Conservation (phyloP, 2,329 filamentous ascomycete species). For the Ophiosphaerella herpotricha region DNA sequence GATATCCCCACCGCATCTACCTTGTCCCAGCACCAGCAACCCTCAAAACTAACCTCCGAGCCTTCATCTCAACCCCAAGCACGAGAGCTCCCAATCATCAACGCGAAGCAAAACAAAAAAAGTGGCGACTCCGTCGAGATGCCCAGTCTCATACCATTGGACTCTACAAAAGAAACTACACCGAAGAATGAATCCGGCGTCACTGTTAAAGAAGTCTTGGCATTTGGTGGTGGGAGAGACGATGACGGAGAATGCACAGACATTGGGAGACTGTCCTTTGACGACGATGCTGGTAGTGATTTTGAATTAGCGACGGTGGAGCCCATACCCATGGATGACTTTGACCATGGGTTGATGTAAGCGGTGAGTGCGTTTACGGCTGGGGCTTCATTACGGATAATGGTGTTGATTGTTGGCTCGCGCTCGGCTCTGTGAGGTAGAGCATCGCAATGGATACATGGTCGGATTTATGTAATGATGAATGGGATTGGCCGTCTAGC, state of each 20-base stretch:
- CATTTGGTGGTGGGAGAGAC: constrained; percentile 3
- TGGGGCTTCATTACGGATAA: too few species aligned
- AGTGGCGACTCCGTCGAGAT: not conserved
- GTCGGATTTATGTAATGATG: too few species aligned
- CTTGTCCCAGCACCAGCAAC: not conserved
- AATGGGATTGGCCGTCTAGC: too few species aligned
- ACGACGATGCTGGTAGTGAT: constrained; percentile 17
- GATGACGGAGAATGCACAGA: not conserved
- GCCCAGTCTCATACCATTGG: not conserved
- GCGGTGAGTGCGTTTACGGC: too few species aligned
- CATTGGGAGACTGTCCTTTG: not conserved
- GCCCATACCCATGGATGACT: constrained; percentile 30
- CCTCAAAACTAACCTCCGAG: not conserved
- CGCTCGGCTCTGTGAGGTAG: too few species aligned
- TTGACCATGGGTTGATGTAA: constrained; percentile 29
- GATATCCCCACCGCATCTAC: not conserved
- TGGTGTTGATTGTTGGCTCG: too few species aligned
- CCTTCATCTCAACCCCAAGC: not conserved
- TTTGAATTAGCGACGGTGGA: constrained; percentile 36
- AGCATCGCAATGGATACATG: too few species aligned
- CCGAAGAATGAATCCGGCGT: constrained; percentile 11
- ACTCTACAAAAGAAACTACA: not conserved
- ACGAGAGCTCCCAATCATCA: not conserved
- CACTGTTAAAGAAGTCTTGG: not conserved
- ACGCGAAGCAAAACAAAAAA: not conserved